Evolutionary conservation across 1,139 yeast species (phyloP), one percentile per base, ranked within the genome.

Genomic region (Suhomyces coccinellae): DNA sequence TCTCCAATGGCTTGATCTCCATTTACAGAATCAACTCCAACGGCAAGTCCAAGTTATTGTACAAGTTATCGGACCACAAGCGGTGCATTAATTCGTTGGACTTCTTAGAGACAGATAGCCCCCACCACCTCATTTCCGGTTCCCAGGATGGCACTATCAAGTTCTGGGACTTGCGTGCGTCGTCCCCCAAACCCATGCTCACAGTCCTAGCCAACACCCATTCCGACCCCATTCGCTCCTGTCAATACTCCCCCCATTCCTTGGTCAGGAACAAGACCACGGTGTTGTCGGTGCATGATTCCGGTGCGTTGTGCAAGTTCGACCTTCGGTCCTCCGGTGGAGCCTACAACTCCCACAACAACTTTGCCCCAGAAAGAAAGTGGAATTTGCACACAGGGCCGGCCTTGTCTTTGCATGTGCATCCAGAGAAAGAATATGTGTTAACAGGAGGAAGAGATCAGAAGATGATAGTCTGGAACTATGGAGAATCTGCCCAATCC

Each of bases 401-500:
- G 1, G 98, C 96, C 0, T 71, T 91, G 16, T 82, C 96, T 1
- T 66, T 93, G 9, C 90, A 88, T 58, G 90, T 96, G 82, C 97
- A 91, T 58, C 95, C 96, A 0, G 85, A 83, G 40, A 67, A 77
- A 34, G 96, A 90, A 52, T 87, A 84, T 56, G 80, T 93, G 14
- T 84, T 85, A 2, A 88, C 97, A 11, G 98, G 98, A 15, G 99
- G 99, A 10, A 74, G 97, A 55, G 99, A 93, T 65, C 87, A 82
- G 51, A 85, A 84, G 52, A 74, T 88, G 36, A 89, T 88, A 52
- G 79, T 87, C 1, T 89, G 96, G 91, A 86, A 86, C 58, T 74
- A 68, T 52, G 63, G 70, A 3, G 77, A 73, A 11, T 44, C 57
- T 12, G 54, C 71, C 4, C 63, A 67, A 7, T 55, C 63, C 12